A percentile compares a stretch with the other conserved stretches of the same genome.
Conservation (phyloP, 139 green algal genomes). For the Chlamydomonas asymmetrica region DNA sequence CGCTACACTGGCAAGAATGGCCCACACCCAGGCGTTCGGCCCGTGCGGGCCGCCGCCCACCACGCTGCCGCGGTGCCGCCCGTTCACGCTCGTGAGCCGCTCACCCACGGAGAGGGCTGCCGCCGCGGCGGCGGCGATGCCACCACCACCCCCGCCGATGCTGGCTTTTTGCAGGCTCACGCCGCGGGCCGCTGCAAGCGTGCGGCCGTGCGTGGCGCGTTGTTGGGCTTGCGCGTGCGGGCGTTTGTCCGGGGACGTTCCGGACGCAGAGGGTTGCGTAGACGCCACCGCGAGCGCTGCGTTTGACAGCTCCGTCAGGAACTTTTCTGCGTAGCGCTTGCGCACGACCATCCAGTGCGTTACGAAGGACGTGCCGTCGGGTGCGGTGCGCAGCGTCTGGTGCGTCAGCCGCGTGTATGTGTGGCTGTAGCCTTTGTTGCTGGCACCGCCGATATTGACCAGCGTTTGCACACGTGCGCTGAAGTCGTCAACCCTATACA, state of each 20-base stretch:
- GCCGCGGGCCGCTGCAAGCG: background rate
- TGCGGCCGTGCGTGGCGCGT: no score
- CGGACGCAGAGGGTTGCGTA: background rate
- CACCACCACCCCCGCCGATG: no score
- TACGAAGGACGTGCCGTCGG: slow-evolving; percentile 59
- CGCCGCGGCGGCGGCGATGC: background rate
- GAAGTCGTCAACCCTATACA: no score
- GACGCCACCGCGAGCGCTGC: background rate
- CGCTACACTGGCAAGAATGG: slow-evolving; percentile 31
- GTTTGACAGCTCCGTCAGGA: slow-evolving; percentile 25
- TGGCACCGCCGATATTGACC: slow-evolving; percentile 46
- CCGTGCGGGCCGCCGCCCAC: background rate
- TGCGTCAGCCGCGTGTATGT: slow-evolving; percentile 30
- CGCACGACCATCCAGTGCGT: slow-evolving; percentile 59
- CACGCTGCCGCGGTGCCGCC: no score
- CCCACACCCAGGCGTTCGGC: slow-evolving; percentile 35
- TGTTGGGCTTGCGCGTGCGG: no score
- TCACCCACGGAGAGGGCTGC: background rate
- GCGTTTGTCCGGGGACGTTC: background rate
- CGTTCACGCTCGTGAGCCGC: no score
- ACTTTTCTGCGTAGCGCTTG: slow-evolving; percentile 46
- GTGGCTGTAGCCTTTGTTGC: slow-evolving; percentile 24
- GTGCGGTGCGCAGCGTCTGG: slow-evolving; percentile 27
- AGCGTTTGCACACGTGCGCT: slow-evolving; percentile 27
- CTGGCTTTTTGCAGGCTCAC: no score